Evolutionary conservation across 192 early-diverging fungal species (phyloP), one percentile per base, ranked within the genome.

Genomic region (Coemansia sp.): DNA sequence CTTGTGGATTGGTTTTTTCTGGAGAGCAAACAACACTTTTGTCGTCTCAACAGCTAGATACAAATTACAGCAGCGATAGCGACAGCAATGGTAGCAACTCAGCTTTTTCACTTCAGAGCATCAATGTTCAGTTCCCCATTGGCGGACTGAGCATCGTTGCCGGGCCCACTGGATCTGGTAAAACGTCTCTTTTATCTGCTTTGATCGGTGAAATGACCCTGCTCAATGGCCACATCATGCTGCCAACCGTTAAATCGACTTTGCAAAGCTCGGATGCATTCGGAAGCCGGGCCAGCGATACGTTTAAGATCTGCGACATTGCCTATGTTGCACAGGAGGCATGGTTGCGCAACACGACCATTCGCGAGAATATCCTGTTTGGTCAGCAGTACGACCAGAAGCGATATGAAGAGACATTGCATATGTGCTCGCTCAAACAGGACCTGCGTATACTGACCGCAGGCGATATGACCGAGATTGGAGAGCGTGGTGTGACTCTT

Each of bases 161-260:
- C 42, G 96, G 96, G 7, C 84, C 92, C 25, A 96, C 95, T 17
- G 96, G 94, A 0, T 84, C 87, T 18, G 96, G 96, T 36, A 99
- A 99, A 73, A 88, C 90, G 14, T 89, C 89, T 8, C 67, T 98
- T 55, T 69, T 96, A 12, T 63, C 88, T 12, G 91, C 93, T 48
- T 82, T 96, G 30, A 77, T 96, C 6, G 93, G 93, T 29, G 95
- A 96, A 77, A 91, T 94, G 63, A 70, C 71, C 49, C 80, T 72
- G 32, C 66, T 68, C 0, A 12, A 48, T 3, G 87, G 73, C 2
- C 71, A 59, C 22, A 65, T 84, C 12, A 16, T 66, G 22, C 31
- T 82, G 38, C 78, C 83, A 3, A 69, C 72, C 1, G 75, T 52
- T 7, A 69, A 75, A 22, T 61, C 63, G 56, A 45, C 38, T 3